These are phyloP conservation scores for Paramecium biaurelia DNA, from an alignment of 73 alveolate genomes.

Conservation along the genomic window DNA sequence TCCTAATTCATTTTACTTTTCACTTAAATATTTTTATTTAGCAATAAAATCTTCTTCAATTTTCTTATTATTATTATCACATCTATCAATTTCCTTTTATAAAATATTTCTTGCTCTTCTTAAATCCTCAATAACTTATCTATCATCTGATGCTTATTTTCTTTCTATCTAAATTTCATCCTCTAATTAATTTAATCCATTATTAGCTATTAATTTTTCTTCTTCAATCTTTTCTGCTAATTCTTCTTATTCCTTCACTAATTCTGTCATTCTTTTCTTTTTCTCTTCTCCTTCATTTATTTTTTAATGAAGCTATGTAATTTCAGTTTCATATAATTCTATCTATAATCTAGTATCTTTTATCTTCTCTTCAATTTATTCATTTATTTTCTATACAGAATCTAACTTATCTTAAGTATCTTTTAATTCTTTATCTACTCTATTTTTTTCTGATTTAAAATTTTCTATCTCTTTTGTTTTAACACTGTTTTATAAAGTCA, in stretches of 20 bases:
- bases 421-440: neutral
- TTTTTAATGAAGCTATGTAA: neutral
- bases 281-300: slow-evolving; percentile 50
- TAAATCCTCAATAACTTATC: slow-evolving; percentile 76
- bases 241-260: slow-evolving; percentile 52
- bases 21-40: slow-evolving; percentile 66
- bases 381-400: neutral
- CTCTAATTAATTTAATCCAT: slow-evolving; percentile 61
- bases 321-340: neutral
- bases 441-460: slow-evolving; percentile 46
- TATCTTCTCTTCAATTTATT: neutral
- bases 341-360: slow-evolving; percentile 13
- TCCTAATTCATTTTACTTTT: slow-evolving; percentile 70
- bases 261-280: slow-evolving; percentile 22
- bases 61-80: slow-evolving; percentile 74
- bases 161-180: slow-evolving; percentile 70
- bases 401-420: neutral
- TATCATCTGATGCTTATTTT: slow-evolving; percentile 76
- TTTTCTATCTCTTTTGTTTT: slow-evolving; percentile 64
- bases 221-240: slow-evolving; percentile 45
- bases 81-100: slow-evolving; percentile 74
- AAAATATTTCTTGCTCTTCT: slow-evolving; percentile 86
- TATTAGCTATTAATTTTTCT: slow-evolving; percentile 42
- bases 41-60: slow-evolving; percentile 71
- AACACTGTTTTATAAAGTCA: slow-evolving; percentile 57